A percentile compares a stretch with the other conserved stretches of the same genome.
Conservation (phyloP, 805 yeast species). For the Saturnispora mendoncae region DNA sequence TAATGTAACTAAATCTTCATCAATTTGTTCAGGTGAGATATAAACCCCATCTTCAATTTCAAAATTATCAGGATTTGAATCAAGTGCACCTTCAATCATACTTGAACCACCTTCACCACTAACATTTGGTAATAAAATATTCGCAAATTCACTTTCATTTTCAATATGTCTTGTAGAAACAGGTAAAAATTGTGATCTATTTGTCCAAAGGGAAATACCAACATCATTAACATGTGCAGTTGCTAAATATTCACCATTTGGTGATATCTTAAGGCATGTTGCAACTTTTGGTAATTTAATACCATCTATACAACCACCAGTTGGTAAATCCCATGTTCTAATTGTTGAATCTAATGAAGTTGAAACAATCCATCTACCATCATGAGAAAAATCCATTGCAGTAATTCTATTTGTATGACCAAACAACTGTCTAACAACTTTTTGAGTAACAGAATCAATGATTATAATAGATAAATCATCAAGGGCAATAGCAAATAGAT, state of each 20-base stretch:
- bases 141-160: constrained; percentile 63
- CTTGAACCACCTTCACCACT: constrained; percentile 71
- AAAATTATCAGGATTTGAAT: constrained; percentile 29
- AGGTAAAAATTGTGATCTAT: constrained; percentile 73
- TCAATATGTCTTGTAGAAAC: constrained; percentile 68
- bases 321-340: constrained; percentile 95
- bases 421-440: constrained; percentile 73
- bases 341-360: constrained; percentile 78
- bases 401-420: constrained; percentile 91
- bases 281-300: constrained; percentile 70
- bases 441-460: constrained; percentile 72
- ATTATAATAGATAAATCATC: constrained; percentile 83
- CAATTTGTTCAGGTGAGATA: constrained; percentile 54
- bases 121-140: constrained; percentile 58
- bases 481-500: constrained; percentile 72
- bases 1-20: constrained; percentile 55
- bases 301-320: constrained; percentile 96
- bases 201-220: constrained; percentile 90
- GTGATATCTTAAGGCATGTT: constrained; percentile 72
- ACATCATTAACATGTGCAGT: constrained; percentile 86
- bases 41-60: constrained; percentile 29
- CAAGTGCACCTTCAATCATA: constrained; percentile 71
- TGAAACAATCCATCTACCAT: constrained; percentile 90
- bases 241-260: constrained; percentile 82
- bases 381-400: constrained; percentile 81